A percentile compares a stretch with the other conserved stretches of the same genome.
phyloP scores from a whole-genome alignment of 2,329 filamentous ascomycete genomes.

The Neurospora crassa region DNA sequence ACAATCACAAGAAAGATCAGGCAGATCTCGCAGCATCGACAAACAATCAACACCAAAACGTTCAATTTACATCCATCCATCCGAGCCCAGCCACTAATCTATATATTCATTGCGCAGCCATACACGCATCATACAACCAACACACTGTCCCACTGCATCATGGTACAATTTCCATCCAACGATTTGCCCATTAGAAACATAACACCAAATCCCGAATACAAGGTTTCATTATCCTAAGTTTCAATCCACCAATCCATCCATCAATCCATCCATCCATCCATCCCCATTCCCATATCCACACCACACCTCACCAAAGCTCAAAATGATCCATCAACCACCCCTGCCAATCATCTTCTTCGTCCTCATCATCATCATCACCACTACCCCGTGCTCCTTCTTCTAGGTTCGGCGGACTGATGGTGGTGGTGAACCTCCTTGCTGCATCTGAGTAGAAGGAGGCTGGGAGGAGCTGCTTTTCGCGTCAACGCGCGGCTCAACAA shows the following conservation, averaged over 20 bases:
- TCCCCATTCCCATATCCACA: too few species aligned
- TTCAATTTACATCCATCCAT: too few species aligned
- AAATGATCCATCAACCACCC: slow-evolving; percentile 4
- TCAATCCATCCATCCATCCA: too few species aligned
- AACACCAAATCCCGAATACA: too few species aligned
- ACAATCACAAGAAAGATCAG: too few species aligned
- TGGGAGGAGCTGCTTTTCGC: not conserved
- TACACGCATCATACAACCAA: not conserved
- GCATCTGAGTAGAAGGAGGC: not conserved
- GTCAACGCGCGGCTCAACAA: not conserved
- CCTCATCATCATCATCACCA: not conserved
- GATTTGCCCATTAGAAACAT: too few species aligned
- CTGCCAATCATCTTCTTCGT: slow-evolving; percentile 7
- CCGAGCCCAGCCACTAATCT: too few species aligned
- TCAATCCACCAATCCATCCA: too few species aligned
- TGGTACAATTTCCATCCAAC: not conserved
- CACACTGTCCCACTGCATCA: not conserved
- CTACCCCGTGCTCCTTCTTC: not conserved
- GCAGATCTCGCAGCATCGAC: too few species aligned
- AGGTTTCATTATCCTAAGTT: too few species aligned
- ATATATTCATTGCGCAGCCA: not conserved
- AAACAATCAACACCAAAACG: too few species aligned
- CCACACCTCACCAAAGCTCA: not conserved
- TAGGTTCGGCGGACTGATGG: not conserved
- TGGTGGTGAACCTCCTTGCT: not conserved